Evolutionary conservation across 345 rosid genomes (phyloP).

Genomic region (Melastoma malabathricum): DNA sequence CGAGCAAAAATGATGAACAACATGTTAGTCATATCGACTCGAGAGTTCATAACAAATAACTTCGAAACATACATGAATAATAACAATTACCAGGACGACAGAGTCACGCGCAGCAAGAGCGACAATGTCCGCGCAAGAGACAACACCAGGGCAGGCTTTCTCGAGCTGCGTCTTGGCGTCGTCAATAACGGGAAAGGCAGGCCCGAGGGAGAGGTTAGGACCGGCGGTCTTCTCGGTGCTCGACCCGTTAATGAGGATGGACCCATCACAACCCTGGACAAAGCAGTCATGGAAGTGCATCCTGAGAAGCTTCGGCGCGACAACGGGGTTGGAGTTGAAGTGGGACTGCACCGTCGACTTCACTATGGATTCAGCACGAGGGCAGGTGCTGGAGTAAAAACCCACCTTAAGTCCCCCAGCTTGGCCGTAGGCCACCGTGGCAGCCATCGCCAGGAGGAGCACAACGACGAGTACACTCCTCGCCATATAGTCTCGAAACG

Average conservation of each 20-base stretch:
- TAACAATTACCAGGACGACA: conserved; percentile 17
- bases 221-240: conserved; percentile 46
- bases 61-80: no score
- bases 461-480: not conserved
- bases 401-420: conserved; percentile 37
- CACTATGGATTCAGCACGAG: conserved; percentile 49
- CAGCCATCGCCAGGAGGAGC: conserved; percentile 13
- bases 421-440: no score
- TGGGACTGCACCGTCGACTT: conserved; percentile 20
- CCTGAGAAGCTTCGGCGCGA: conserved; percentile 63
- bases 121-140: conserved; percentile 65
- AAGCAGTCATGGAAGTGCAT: conserved; percentile 88
- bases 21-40: no score
- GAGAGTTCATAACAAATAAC: no score
- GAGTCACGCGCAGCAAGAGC: conserved; percentile 54
- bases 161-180: conserved; percentile 43
- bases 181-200: conserved; percentile 45
- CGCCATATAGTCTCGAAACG: no score
- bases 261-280: conserved; percentile 76
- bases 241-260: conserved; percentile 46
- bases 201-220: conserved; percentile 50
- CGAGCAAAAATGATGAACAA: no score
- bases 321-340: conserved; percentile 25
- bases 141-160: conserved; percentile 37
- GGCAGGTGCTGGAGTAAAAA: conserved; percentile 47